Base-by-base conservation (phyloP, 352 stramenopile genomes). In the Globisporangium camurandrum region DNA sequence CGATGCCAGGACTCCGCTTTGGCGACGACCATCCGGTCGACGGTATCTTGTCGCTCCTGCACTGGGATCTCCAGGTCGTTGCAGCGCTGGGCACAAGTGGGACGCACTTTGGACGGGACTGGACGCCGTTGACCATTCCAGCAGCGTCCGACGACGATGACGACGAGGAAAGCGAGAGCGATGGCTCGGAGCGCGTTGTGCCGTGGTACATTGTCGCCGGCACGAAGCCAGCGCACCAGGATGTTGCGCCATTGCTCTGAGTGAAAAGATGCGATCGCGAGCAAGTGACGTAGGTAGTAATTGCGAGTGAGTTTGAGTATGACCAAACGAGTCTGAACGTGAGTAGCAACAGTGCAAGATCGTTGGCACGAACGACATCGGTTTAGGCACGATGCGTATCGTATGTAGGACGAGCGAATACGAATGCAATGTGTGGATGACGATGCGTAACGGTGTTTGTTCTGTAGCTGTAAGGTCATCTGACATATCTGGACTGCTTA, bases 51-150 rank as follows among this genome's bases (percentile, higher is more conserved):
- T 38, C 42, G 39, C 17, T 54, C 19, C 24, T 56, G 19, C 27
- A 49, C 22, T 63, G 46, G 51, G 39, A 59, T 10, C 23, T 63
- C 14, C 16, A 31, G 14, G 17, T 61, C 1, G 39, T 39, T n/a
- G 56, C 44, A 30, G 30, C 39, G 10, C 24, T 61, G 19, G 48
- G 27, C 0, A 36, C 54, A 2, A 17, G 42, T 0, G 33, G 39
- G n/a, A 47, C 24, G 6, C 47, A 55, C 38, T 63, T 61, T 44
- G 56, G 56, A 6, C 39, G 56, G 22, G 43, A 61, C 2, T 63
- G 51, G 56, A 20, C 31, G 33, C 50, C 56, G 16, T 11, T 62
- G 27, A 44, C 28, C 28, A 11, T 49, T 9, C 34, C 39, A 31
- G 30, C 37, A 7, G 24, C 53, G 11, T 36, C 34, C 17, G 22